Base-by-base conservation (phyloP, 2,329 filamentous ascomycete genomes). In the Alternaria angustiovoidea region DNA sequence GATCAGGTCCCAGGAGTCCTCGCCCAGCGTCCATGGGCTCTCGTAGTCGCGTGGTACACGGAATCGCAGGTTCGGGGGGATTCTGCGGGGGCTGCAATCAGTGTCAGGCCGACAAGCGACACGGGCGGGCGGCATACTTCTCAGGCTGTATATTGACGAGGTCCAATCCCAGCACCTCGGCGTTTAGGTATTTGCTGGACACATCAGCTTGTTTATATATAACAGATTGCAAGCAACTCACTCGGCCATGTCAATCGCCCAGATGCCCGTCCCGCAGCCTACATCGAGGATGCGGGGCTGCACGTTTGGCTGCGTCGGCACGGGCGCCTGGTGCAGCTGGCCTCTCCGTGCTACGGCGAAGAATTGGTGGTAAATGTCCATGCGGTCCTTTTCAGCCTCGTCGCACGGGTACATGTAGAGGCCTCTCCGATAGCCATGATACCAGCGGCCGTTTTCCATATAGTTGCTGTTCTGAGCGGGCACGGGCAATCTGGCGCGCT, bases 251-350 rank as follows among this genome's bases (percentile, higher is more conserved):
- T 94, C 91, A 69, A 96, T 91, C 41, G 91, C 88, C 94, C 94
- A 98, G 62, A 96, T 94, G 39, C 93, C 93, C 1, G 93, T 96
- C 20, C 94, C 94, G 64, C 91, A 94, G 42, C 93, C 94, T 54
- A 97, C 72, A 69, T 88, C 87, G 56, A 89, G 80, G 62, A 89
- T 85, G 61, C 85, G 82, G 58, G 81, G 80, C 56, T 70, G 73
- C 67, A 78, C 71, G 59, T 78, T 65, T 51, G 57, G 52, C 57
- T 51, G 36, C 34, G 22, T 16, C 61, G 77, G 70, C 51, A 83
- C 74, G 38, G 82, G 80, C 62, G 83, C 78, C 74, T 78, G 71
- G 67, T 81, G 77, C 68, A 84, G 70, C 68, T 83, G 77, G 38
- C 84, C 82, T 43, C 81, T 78, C 64, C 90, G 87, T 51, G 87